A percentile compares a stretch with the other conserved stretches of the same genome.
Conservation (phyloP, 2,329 filamentous ascomycete genomes). For the Xylaria sp. region DNA sequence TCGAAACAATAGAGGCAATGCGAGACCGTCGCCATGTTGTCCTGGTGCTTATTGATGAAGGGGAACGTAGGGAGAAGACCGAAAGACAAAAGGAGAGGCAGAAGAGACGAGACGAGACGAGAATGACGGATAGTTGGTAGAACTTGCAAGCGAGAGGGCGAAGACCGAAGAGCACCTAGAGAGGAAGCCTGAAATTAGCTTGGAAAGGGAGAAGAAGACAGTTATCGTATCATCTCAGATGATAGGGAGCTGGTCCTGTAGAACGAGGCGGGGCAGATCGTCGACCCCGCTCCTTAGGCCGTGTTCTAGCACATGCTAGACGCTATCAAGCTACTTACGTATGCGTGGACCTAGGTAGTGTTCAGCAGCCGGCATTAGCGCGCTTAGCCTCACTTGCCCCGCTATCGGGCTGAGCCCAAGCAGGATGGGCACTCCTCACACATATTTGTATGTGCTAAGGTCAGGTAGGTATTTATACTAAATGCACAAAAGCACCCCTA, state of each 20-base stretch:
- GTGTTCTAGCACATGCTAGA: too few species aligned
- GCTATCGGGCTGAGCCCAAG: constrained; percentile 26
- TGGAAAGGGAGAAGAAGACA: background rate
- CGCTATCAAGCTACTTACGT: too few species aligned
- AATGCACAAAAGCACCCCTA: background rate
- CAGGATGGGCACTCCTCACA: too few species aligned
- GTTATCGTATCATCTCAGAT: background rate
- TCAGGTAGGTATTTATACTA: background rate
- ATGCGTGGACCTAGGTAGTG: too few species aligned
- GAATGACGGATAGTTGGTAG: background rate
- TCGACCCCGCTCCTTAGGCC: constrained; percentile 28
- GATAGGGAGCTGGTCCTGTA: background rate
- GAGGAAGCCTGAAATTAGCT: background rate
- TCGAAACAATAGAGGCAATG: constrained; percentile 98
- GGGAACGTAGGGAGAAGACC: background rate
- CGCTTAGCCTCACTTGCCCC: constrained; percentile 26
- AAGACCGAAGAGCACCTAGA: background rate
- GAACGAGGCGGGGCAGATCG: constrained; percentile 18
- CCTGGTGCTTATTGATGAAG: background rate
- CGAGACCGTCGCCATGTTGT: constrained; percentile 80
- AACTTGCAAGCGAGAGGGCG: background rate
- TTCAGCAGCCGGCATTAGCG: constrained; percentile 24
- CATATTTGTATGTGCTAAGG: too few species aligned
- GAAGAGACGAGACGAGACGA: background rate
- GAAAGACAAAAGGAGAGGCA: background rate